phyloP scores from a whole-genome alignment of 805 yeast genomes.

The Ogataea paradorogensis region DNA sequence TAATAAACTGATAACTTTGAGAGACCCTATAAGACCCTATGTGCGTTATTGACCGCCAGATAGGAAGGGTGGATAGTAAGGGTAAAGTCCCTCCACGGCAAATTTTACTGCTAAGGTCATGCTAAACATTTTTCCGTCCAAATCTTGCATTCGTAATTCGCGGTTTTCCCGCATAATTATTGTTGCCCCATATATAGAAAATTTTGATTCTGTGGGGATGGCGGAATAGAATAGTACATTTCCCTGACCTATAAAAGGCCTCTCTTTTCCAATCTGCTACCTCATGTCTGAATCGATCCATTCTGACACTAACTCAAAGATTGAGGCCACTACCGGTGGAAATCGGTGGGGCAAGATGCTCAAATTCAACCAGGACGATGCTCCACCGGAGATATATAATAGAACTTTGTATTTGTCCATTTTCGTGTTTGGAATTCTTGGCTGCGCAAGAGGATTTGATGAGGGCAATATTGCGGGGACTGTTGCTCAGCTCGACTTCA shows the following conservation, averaged over 20 bases:
- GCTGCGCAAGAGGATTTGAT: slow-evolving; percentile 56
- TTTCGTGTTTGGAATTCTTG: slow-evolving; percentile 49
- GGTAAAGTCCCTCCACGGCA: not conserved
- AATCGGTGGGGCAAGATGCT: slow-evolving; percentile 1
- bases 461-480: slow-evolving; percentile 52
- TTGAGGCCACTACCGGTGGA: slow-evolving; percentile 5
- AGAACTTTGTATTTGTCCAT: slow-evolving; percentile 35
- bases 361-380: slow-evolving; percentile 12
- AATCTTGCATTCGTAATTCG: not conserved
- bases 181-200: not conserved
- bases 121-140: not conserved
- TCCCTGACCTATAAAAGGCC: not conserved
- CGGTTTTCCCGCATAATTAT: not conserved
- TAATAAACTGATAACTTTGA: no score
- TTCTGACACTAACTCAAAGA: slow-evolving; percentile 15
- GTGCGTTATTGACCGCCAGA: no score
- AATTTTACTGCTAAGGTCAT: not conserved
- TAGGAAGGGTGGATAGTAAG: not conserved
- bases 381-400: slow-evolving; percentile 42
- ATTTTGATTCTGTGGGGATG: slow-evolving; percentile 1
- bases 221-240: not conserved
- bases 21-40: no score
- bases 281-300: slow-evolving; percentile 11
- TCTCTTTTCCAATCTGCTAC: not conserved
- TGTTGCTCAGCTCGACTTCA: slow-evolving; percentile 43